Base-by-base conservation (phyloP, 208 protist genomes). In the Leishmania martiniquensis region DNA sequence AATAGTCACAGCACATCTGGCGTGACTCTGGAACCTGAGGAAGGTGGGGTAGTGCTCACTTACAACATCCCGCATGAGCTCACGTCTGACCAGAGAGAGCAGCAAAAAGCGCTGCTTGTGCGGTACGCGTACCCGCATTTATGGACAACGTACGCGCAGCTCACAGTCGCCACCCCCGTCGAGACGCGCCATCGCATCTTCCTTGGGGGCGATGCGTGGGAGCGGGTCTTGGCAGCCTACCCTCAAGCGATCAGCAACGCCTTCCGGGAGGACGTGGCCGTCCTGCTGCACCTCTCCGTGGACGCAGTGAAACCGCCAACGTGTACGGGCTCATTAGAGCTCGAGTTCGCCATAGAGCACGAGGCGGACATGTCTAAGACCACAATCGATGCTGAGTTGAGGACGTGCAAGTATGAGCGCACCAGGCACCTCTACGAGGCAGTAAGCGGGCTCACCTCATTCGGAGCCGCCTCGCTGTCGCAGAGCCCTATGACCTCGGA, bases 181-280 rank as follows among this genome's bases (percentile, higher is more conserved):
- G 73, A 85, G 32, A 90, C 87, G 37, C 80, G 71, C 15, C 89
- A 90, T 78, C 73, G 76, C 39, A 71, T 88, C 17, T 51, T 55
- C 44, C 80, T 93, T 15, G 78, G 81, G 7, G 86, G 78, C 20
- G 76, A 83, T 20, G 77, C 75, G 76, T 90, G 84, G 86, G 70
- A 72, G 22, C 25, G 73, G 17, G 85, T 90, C 13, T 49, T 86
- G 9, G 37, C 75, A 0, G 66, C 65, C 42, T 75, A 78, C 13
- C 76, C 25, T 37, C 69, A 78, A 1, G 81, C 82, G 17, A 63
- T 89, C 22, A 44, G 57, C 3, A 55, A 85, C 15, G 79, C 86
- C 6, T 89, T 93, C 70, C 76, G 76, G 42, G 60, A 47, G 44
- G 89, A 93, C 54, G 83, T 90, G 49, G 80, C 81, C 37, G 76